Evolutionary conservation across 768 basidiomycete genomes (phyloP), one percentile per base, ranked within the genome.

Genomic region (Lyophyllum shimeji): DNA sequence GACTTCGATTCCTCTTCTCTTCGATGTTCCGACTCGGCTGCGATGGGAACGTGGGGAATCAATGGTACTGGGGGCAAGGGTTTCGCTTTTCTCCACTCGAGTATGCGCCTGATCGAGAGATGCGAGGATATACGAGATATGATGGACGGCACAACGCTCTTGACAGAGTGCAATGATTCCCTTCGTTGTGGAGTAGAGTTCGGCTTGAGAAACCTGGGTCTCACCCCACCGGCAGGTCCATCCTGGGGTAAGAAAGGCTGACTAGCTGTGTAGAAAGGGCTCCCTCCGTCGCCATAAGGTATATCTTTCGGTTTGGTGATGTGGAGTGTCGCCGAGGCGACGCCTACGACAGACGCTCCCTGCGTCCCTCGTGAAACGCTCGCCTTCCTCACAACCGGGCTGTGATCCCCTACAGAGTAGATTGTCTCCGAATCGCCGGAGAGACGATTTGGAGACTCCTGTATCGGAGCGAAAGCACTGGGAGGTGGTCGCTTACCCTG

Each of bases 31-130:
- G 65, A 68, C 56, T 81, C 80, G 12, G 65, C 65, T 1, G 74
- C 67, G 31, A 82, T 61, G 7, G 81, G 68, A 18, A 78, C 76
- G 46, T 77, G 67, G 2, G 82, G 78, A 13, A 82, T 74, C 18
- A 68, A 70, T 15, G 85, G 86, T 23, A 87, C 74, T 1, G 83
- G 84, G 7, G 86, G 85, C 15, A 87, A 68, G 3, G 84, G 83
- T 63, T 86, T 85, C 23, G 64, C 59, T 55, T 67, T 77, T 55
- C 75, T 71, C 79, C 81, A 76, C 29, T 67, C 57, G 48, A 80
- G 61, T 34, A 72, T 63, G 27, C 71, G 72, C 33, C 66, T 65
- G 34, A 77, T 55, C 7, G 76, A 79, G 27, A 68, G 64, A 23
- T 72, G 67, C 9, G 74, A 72, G 6, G 82, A 80, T 50, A 82